These are phyloP conservation scores for Marasmius sp. DNA, from an alignment of 1,284 basidiomycete genomes.

Conservation along the genomic window DNA sequence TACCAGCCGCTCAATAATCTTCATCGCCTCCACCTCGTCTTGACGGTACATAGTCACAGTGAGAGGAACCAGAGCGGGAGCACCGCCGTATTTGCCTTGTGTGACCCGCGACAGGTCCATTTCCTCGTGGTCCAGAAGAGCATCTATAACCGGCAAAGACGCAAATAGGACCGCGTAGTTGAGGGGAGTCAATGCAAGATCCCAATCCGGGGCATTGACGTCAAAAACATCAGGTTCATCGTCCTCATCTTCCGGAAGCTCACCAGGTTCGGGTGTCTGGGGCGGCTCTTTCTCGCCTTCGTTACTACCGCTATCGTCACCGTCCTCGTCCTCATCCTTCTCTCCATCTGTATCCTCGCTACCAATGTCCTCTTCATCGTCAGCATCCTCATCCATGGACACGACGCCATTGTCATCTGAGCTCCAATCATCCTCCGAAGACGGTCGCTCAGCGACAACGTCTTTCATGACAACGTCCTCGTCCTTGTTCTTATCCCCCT, in stretches of 20 bases:
- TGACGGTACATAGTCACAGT: slow-evolving; percentile 45
- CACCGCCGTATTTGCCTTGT: slow-evolving; percentile 23
- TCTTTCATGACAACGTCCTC: slow-evolving; percentile 26
- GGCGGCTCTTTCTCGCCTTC: slow-evolving; percentile 14
- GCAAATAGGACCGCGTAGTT: slow-evolving; percentile 50
- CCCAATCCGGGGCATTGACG: slow-evolving; percentile 55
- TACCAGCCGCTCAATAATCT: slow-evolving; percentile 46
- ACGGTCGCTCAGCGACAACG: slow-evolving; percentile 28
- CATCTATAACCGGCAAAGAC: slow-evolving; percentile 41
- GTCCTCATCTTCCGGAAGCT: slow-evolving; percentile 20
- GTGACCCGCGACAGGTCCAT: slow-evolving; percentile 37
- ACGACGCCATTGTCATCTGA: slow-evolving; percentile 39
- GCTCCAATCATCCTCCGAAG: slow-evolving; percentile 48
- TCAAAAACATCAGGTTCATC: slow-evolving; percentile 39
- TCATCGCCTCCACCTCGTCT: slow-evolving; percentile 40
- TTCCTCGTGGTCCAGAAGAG: slow-evolving; percentile 44
- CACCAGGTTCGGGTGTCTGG: slow-evolving; percentile 10
- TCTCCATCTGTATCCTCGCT: slow-evolving; percentile 27
- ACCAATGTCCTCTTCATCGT: slow-evolving; percentile 26
- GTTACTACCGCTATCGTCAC: slow-evolving; percentile 16
- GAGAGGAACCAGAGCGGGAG: slow-evolving; percentile 43
- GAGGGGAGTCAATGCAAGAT: slow-evolving; percentile 51
- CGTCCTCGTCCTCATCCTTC: slow-evolving; percentile 11
- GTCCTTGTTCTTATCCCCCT: slow-evolving; percentile 31
- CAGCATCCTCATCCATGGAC: slow-evolving; percentile 30